A percentile compares a stretch with the other conserved stretches of the same genome.
Evolutionary conservation across 2,329 filamentous ascomycete species (phyloP).

Genomic region (Aspergillus clavatus): DNA sequence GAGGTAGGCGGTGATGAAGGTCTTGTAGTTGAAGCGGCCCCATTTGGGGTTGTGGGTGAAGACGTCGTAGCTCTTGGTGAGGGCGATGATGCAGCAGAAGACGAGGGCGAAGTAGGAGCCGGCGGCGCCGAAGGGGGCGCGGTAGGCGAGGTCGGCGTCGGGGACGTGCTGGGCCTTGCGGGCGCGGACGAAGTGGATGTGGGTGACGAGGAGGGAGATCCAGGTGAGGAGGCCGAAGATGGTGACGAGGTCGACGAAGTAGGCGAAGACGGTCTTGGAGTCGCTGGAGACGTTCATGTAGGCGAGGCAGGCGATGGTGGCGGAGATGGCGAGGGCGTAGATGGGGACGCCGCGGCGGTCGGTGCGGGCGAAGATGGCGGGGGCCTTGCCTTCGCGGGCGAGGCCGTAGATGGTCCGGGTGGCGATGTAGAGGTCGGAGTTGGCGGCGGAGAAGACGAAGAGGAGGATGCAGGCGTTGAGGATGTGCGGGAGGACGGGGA

Average conservation of each 20-base stretch:
- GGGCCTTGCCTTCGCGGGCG: constrained; percentile 66
- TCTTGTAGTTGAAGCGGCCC: constrained; percentile 64
- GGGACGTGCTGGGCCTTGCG: constrained; percentile 57
- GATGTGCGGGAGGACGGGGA: constrained; percentile 60
- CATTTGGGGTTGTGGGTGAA: constrained; percentile 53
- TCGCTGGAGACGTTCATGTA: constrained; percentile 61
- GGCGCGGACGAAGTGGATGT: constrained; percentile 62
- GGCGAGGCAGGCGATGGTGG: constrained; percentile 61
- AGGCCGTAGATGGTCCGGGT: constrained; percentile 69
- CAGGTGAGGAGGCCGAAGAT: constrained; percentile 64
- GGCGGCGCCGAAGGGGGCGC: constrained; percentile 64
- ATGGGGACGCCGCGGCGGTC: constrained; percentile 68
- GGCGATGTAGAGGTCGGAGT: constrained; percentile 73
- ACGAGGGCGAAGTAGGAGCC: constrained; percentile 65
- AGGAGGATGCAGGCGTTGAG: constrained; percentile 70
- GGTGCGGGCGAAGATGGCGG: constrained; percentile 65
- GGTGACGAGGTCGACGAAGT: constrained; percentile 64
- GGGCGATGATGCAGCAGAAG: constrained; percentile 66
- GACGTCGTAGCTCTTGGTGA: constrained; percentile 78
- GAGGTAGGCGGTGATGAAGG: constrained; percentile 71
- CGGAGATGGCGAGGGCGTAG: constrained; percentile 57
- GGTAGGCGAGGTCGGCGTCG: constrained; percentile 56
- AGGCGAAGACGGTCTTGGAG: constrained; percentile 55
- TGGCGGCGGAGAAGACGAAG: constrained; percentile 72
- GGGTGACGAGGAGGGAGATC: constrained; percentile 64